Conservation (phyloP, 2,329 filamentous ascomycete genomes). For the Fusarium musae region DNA sequence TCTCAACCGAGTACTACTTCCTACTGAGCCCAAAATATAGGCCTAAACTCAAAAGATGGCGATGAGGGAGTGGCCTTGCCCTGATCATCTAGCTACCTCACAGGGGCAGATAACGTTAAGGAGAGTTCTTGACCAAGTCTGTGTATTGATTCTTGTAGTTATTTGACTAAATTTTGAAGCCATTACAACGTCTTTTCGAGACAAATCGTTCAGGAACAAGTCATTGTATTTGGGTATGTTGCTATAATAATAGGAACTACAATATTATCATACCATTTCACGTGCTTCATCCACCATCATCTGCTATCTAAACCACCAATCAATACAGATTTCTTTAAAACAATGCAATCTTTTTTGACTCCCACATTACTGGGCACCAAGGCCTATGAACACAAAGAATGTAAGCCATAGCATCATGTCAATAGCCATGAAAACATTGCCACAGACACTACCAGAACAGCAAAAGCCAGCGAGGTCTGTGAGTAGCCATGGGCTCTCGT, state of each 20-base stretch:
- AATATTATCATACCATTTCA: slow-evolving; percentile 25
- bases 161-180: rapidly evolving
- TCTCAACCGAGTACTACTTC: too few relatives aligned
- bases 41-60: not conserved
- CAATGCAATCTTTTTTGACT: not conserved
- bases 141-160: not conserved
- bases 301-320: slow-evolving; percentile 25
- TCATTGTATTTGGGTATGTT: not conserved
- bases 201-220: not conserved
- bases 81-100: not conserved
- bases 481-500: not conserved
- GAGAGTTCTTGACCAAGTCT: not conserved
- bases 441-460: not conserved
- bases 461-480: not conserved
- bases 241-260: slow-evolving; percentile 30
- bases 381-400: not conserved
- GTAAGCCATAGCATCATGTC: not conserved
- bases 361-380: not conserved
- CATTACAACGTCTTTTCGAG: not conserved
- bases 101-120: not conserved
- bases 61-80: rapidly evolving
- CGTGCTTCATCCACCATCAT: slow-evolving; percentile 22
- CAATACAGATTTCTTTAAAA: slow-evolving; percentile 22
- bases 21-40: not conserved
- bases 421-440: not conserved